Conservation (phyloP, 2,329 filamentous ascomycete genomes). For the Epichloe coenophiala region DNA sequence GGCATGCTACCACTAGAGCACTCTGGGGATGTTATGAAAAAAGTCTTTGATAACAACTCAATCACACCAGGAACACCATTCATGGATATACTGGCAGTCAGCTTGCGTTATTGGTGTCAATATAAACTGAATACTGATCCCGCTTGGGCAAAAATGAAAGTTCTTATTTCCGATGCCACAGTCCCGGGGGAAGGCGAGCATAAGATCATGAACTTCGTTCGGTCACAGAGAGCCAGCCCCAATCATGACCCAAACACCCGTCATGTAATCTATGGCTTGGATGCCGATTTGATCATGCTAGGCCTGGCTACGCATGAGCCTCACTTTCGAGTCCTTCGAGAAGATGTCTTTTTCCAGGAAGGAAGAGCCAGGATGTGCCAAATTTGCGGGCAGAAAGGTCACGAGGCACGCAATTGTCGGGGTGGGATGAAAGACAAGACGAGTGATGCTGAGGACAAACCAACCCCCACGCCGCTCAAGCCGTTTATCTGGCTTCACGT, state of each 20-base stretch:
- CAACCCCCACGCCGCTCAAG: conserved; percentile 56
- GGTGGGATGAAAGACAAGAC: conserved; percentile 67
- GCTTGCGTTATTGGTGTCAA: conserved; percentile 89
- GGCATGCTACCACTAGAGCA: conserved; percentile 48
- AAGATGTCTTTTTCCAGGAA: conserved; percentile 92
- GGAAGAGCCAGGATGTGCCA: conserved; percentile 70
- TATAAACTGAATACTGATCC: conserved; percentile 97
- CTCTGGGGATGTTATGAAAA: conserved; percentile 54
- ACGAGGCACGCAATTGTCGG: conserved; percentile 74
- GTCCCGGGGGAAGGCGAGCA: conserved; percentile 94
- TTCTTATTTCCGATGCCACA: conserved; percentile 96
- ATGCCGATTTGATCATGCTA: conserved; percentile 98
- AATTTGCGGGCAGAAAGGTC: conserved; percentile 83
- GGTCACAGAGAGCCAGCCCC: conserved; percentile 79
- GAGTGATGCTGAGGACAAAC: conserved; percentile 72
- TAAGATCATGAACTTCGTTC: conserved; percentile 98
- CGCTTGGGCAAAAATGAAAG: conserved; percentile 83
- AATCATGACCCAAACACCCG: conserved; percentile 93
- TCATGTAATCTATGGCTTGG: conserved; percentile 94
- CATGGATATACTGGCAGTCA: conserved; percentile 88
- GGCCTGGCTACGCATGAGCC: conserved; percentile 95
- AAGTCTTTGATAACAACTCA: conserved; percentile 77
- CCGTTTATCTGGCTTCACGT: conserved; percentile 99
- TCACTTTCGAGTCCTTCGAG: conserved; percentile 87
- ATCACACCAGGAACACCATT: conserved; percentile 97